These are phyloP conservation scores for Alternaria infectoria DNA, from an alignment of 2,329 filamentous ascomycete species.

Conservation along the genomic window DNA sequence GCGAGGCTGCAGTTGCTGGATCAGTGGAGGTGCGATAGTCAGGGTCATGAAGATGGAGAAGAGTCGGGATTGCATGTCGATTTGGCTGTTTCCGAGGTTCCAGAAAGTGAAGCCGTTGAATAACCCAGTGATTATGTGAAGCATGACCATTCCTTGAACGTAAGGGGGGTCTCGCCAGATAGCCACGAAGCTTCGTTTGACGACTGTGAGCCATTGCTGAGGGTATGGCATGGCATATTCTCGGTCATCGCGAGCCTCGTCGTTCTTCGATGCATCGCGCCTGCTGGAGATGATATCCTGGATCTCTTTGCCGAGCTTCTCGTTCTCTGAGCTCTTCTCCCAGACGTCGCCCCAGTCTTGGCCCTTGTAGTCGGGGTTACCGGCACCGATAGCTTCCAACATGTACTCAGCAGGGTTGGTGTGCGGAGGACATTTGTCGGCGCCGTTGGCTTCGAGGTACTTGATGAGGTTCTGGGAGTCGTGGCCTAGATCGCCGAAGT, in stretches of 20 bases:
- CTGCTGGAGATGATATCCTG: slow-evolving; percentile 49
- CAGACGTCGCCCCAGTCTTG: slow-evolving; percentile 56
- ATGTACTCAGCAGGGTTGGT: slow-evolving; percentile 63
- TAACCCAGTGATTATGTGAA: slow-evolving; percentile 59
- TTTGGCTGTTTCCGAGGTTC: slow-evolving; percentile 50
- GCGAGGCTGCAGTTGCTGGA: slow-evolving; percentile 77
- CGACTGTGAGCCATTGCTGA: slow-evolving; percentile 51
- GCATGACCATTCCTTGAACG: slow-evolving; percentile 56
- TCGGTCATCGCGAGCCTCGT: slow-evolving; percentile 49
- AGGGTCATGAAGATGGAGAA: slow-evolving; percentile 81
- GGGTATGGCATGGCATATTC: slow-evolving; percentile 54
- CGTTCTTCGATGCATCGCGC: slow-evolving; percentile 38
- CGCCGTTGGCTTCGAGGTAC: slow-evolving; percentile 62
- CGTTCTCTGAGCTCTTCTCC: slow-evolving; percentile 50
- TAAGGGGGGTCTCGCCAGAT: slow-evolving; percentile 73
- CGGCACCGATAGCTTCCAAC: slow-evolving; percentile 55
- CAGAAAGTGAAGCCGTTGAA: slow-evolving; percentile 60
- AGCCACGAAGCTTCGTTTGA: slow-evolving; percentile 60
- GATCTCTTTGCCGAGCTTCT: slow-evolving; percentile 49
- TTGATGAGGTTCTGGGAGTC: slow-evolving; percentile 50
- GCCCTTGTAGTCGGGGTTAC: slow-evolving; percentile 52
- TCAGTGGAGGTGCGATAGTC: slow-evolving; percentile 74
- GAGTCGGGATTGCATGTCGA: slow-evolving; percentile 63
- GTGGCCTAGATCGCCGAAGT: slow-evolving; percentile 65
- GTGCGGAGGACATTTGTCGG: slow-evolving; percentile 57